Percentiles rank a stretch among this genome's conserved stretches.
phyloP scores from a whole-genome alignment of 306 rosid species.

The Glycine soja region DNA sequence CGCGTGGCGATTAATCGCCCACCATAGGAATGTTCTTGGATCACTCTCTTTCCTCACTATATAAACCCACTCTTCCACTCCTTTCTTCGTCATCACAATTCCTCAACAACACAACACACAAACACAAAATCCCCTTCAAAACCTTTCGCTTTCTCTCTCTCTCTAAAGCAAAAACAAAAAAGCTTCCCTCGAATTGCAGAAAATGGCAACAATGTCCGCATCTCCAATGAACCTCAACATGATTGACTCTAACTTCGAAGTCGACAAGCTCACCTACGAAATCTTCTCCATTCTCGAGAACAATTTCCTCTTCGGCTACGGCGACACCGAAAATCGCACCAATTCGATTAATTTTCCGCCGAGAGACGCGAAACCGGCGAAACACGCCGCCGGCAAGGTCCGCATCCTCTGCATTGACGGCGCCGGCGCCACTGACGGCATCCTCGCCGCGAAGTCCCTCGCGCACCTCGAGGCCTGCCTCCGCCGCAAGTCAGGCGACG shows the following conservation, averaged over 20 bases:
- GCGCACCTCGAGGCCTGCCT: conserved; percentile 71
- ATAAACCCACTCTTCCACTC: conserved; percentile 40
- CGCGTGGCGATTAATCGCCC: conserved; percentile 35
- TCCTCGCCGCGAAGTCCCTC: conserved; percentile 82
- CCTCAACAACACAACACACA: conserved; percentile 28
- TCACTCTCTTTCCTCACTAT: conserved; percentile 42
- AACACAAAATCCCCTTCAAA: background rate
- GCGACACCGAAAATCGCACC: conserved; percentile 40
- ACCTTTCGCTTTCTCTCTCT: conserved; percentile 37
- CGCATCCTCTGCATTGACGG: conserved; percentile 88
- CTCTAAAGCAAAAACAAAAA: background rate
- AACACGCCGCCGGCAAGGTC: conserved; percentile 63
- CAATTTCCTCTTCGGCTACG: conserved; percentile 83
- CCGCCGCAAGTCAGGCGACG: conserved; percentile 66
- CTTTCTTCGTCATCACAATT: conserved; percentile 50
- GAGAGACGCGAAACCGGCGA: conserved; percentile 38
- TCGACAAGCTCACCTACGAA: conserved; percentile 87
- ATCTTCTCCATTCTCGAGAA: conserved; percentile 93
- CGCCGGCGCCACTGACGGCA: conserved; percentile 80
- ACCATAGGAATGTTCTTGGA: conserved; percentile 53
- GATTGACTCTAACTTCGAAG: conserved; percentile 54
- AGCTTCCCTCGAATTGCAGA: conserved; percentile 33
- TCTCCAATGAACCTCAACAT: conserved; percentile 51
- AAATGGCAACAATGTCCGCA: conserved; percentile 76
- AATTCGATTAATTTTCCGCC: conserved; percentile 10